Evolutionary conservation across 2,329 filamentous ascomycete species (phyloP).

Genomic region (Fusarium temperatum): DNA sequence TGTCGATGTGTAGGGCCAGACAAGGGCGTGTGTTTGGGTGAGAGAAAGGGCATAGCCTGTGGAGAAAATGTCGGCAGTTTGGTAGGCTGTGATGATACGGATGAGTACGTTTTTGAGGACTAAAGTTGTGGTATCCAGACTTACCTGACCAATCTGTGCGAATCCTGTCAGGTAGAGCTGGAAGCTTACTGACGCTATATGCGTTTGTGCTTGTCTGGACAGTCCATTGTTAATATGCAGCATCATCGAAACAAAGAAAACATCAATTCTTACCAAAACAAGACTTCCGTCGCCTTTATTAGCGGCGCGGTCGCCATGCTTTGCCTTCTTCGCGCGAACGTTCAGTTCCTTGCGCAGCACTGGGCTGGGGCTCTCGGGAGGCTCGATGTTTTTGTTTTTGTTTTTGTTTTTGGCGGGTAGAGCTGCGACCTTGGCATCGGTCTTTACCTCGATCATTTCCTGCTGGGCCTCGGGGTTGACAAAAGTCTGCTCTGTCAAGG

Average conservation of each 20-base stretch:
- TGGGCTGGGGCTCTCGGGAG: slow-evolving; percentile 53
- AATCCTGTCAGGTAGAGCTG: slow-evolving; percentile 81
- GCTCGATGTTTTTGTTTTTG: slow-evolving; percentile 50
- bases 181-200: slow-evolving; percentile 86
- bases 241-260: slow-evolving; percentile 2
- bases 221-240: slow-evolving; percentile 25
- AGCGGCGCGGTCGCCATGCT: slow-evolving; percentile 66
- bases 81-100: slow-evolving; percentile 58
- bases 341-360: slow-evolving; percentile 63
- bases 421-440: slow-evolving; percentile 59
- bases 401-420: slow-evolving; percentile 57
- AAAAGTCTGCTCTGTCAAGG: slow-evolving; percentile 66
- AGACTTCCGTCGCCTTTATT: slow-evolving; percentile 74
- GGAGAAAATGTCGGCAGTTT: slow-evolving; percentile 73
- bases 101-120: slow-evolving; percentile 17
- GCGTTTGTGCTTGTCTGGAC: slow-evolving; percentile 81
- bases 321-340: slow-evolving; percentile 69
- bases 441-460: slow-evolving; percentile 66
- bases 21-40: slow-evolving; percentile 81
- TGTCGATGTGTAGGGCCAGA: slow-evolving; percentile 87
- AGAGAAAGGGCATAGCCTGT: slow-evolving; percentile 81
- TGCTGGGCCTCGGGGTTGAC: slow-evolving; percentile 59
- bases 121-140: slow-evolving; percentile 41
- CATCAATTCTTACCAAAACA: slow-evolving; percentile 63
- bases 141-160: slow-evolving; percentile 72